A percentile compares a stretch with the other conserved stretches of the same genome.
Conservation (phyloP, 805 yeast species). For the Cyberlindnera maritima region DNA sequence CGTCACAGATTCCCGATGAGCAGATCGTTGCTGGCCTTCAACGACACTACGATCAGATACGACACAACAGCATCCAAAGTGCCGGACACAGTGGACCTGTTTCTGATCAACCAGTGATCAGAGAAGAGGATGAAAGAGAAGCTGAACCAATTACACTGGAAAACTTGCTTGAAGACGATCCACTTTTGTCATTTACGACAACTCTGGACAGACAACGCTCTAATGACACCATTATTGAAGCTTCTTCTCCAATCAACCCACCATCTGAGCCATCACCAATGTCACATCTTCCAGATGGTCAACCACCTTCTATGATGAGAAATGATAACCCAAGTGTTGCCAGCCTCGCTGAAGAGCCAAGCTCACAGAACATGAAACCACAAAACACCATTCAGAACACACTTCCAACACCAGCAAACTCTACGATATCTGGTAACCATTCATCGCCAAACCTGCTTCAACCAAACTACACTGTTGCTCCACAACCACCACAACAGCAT, state of each 20-base stretch:
- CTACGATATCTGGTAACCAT: constrained; percentile 11
- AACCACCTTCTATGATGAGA: background rate
- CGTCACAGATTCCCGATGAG: constrained; percentile 21
- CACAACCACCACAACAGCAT: constrained; percentile 4
- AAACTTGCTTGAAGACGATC: constrained; percentile 28
- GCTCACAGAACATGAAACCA: background rate
- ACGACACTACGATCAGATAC: constrained; percentile 10
- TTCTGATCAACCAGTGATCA: background rate
- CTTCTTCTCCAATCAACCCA: constrained; percentile 18
- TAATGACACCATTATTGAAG: constrained; percentile 27
- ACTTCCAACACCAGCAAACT: constrained; percentile 17
- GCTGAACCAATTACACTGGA: constrained; percentile 23
- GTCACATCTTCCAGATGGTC: background rate
- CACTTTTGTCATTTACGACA: constrained; percentile 25
- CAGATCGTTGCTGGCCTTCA: constrained; percentile 22
- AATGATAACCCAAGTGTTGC: constrained; percentile 8
- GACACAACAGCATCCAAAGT: constrained; percentile 4
- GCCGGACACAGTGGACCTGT: constrained; percentile 10
- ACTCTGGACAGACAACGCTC: constrained; percentile 28
- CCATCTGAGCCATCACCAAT: constrained; percentile 10
- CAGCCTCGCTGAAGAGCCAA: constrained; percentile 10
- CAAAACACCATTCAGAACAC: constrained; percentile 1
- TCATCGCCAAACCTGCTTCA: constrained; percentile 9
- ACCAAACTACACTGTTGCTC: constrained; percentile 7
- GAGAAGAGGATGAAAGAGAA: background rate